These are phyloP conservation scores for Piloderma croceum DNA, from an alignment of 768 basidiomycete species.

Conservation along the genomic window DNA sequence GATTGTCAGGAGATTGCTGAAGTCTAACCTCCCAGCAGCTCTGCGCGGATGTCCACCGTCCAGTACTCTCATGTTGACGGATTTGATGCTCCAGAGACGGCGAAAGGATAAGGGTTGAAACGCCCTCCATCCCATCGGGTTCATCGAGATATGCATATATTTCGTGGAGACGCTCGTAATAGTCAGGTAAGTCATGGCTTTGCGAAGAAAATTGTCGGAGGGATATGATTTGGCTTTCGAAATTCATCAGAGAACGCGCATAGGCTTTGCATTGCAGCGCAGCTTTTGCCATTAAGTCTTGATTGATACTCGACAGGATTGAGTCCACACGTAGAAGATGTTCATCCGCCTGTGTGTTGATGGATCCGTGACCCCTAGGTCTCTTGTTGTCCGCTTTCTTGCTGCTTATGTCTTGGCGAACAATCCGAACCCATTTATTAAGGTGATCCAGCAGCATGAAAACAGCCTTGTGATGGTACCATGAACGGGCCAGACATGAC, in stretches of 20 bases:
- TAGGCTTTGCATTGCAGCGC: slow-evolving; percentile 93
- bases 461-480: slow-evolving; percentile 56
- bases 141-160: slow-evolving; percentile 96
- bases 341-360: slow-evolving; percentile 39
- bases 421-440: slow-evolving; percentile 78
- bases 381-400: slow-evolving; percentile 51
- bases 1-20: slow-evolving; percentile 84
- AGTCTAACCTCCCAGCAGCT: slow-evolving; percentile 98
- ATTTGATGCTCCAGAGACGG: slow-evolving; percentile 95
- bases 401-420: slow-evolving; percentile 56
- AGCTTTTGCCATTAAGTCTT: slow-evolving; percentile 86
- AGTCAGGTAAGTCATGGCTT: slow-evolving; percentile 40
- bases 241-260: slow-evolving; percentile 91
- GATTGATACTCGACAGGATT: slow-evolving; percentile 75
- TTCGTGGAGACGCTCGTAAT: slow-evolving; percentile 90
- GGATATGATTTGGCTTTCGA: slow-evolving; percentile 74
- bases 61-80: slow-evolving; percentile 94
- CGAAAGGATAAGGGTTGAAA: slow-evolving; percentile 81
- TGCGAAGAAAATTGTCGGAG: slow-evolving; percentile 32
- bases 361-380: slow-evolving; percentile 33
- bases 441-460: slow-evolving; percentile 95
- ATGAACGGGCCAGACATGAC: not conserved
- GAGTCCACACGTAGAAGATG: slow-evolving; percentile 74
- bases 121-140: slow-evolving; percentile 98
- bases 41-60: slow-evolving; percentile 96